Conservation (phyloP, 1,139 yeast genomes). For the Zygosaccharomyces pseudobailii region DNA sequence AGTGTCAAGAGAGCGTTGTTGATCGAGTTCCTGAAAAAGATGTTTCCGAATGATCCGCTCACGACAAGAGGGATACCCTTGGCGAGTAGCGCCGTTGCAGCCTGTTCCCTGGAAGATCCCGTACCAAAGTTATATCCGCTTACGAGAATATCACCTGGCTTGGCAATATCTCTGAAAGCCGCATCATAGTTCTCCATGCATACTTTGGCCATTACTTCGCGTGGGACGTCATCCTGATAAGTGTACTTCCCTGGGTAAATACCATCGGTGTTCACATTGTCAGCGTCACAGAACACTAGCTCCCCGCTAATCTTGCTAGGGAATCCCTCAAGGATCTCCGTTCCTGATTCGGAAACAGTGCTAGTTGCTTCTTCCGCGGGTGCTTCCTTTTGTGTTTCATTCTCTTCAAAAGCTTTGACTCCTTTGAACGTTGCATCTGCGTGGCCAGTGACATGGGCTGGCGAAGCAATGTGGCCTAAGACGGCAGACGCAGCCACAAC, state of each 20-base stretch:
- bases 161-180: slow-evolving; percentile 74
- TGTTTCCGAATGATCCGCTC: slow-evolving; percentile 96
- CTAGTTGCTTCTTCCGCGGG: slow-evolving; percentile 14
- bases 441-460: slow-evolving; percentile 70
- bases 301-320: slow-evolving; percentile 88
- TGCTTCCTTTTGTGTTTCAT: slow-evolving; percentile 28
- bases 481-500: slow-evolving; percentile 98
- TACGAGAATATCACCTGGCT: slow-evolving; percentile 82
- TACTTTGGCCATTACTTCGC: slow-evolving; percentile 95
- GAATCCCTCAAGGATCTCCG: slow-evolving; percentile 80
- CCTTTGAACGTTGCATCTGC: slow-evolving; percentile 23
- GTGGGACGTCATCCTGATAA: slow-evolving; percentile 92
- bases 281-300: slow-evolving; percentile 91
- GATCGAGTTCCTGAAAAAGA: slow-evolving; percentile 90
- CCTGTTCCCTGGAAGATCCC: slow-evolving; percentile 98
- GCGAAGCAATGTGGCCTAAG: slow-evolving; percentile 87
- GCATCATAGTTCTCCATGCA: slow-evolving; percentile 98
- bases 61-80: slow-evolving; percentile 89
- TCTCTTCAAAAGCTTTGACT: slow-evolving; percentile 26
- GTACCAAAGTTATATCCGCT: slow-evolving; percentile 97
- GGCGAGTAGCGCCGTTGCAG: slow-evolving; percentile 94
- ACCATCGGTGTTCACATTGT: slow-evolving; percentile 96
- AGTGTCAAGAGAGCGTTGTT: slow-evolving; percentile 91
- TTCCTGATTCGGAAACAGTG: slow-evolving; percentile 41
- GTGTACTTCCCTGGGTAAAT: slow-evolving; percentile 98